Percentiles rank a stretch among this genome's conserved stretches.
Evolutionary conservation across 345 rosid species (phyloP).

Genomic region (Rhizophora mangle): DNA sequence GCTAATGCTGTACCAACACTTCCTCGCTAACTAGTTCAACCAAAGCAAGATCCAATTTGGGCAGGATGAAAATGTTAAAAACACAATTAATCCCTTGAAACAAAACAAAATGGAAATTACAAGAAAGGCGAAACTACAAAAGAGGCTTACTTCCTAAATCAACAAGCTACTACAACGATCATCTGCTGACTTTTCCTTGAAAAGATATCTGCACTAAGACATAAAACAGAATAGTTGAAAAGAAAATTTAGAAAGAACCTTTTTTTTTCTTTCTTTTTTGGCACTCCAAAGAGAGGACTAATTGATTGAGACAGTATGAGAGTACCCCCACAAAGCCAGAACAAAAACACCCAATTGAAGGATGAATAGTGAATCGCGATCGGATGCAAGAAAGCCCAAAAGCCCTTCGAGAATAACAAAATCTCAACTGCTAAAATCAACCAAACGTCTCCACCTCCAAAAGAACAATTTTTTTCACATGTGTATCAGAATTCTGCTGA

Average conservation of each 20-base stretch:
- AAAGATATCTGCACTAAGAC: constrained; percentile 6
- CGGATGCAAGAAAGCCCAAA: background rate
- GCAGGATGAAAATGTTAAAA: constrained; percentile 1
- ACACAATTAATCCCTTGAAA: constrained; percentile 11
- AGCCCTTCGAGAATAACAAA: background rate
- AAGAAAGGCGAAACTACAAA: background rate
- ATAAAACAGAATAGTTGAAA: background rate
- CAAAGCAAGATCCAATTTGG: constrained; percentile 7
- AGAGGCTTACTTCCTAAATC: constrained; percentile 12
- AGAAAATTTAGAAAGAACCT: background rate
- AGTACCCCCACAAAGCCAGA: background rate
- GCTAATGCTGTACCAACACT: constrained; percentile 4
- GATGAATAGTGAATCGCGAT: too few relatives aligned
- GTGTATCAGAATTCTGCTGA: background rate
- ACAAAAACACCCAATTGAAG: too few relatives aligned
- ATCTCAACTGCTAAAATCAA: background rate
- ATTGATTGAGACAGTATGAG: background rate
- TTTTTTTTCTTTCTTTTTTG: background rate
- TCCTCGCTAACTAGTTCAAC: constrained; percentile 5
- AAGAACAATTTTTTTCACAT: background rate
- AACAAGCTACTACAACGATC: background rate
- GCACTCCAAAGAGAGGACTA: background rate
- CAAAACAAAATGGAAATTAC: background rate
- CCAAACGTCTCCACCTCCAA: background rate
- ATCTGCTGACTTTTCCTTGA: background rate